Evolutionary conservation across 345 rosid genomes (phyloP), one percentile per base, ranked within the genome.

Genomic region (Sisymbrium altissimum): DNA sequence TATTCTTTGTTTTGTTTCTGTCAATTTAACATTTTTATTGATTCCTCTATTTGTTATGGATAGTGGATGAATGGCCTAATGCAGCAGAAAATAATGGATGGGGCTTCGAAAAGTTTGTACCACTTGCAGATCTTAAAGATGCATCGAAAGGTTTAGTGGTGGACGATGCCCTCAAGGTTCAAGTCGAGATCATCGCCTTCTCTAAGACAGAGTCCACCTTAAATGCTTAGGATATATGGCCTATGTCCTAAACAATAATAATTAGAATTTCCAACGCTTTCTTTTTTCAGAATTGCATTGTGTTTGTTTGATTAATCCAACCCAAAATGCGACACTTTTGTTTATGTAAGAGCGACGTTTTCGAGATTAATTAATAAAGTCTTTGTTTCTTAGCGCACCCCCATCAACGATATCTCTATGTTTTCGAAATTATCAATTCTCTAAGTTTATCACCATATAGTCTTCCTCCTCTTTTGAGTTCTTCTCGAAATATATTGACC

Each of bases 141-240:
- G 14, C 25, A 15, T 19, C 64, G 11, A 72, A 43, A 72, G 70
- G 77, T 72, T 72, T 72, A 6, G 18, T 72, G 7, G 64, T 72
- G 11, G 36, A 64, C 3, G 77, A 64, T 19, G 1, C 29, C 17
- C 17, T 72, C 29, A 9, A 41, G 25, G 44, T 72, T 32, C 56
- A 72, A 72, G 77, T 72, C 9, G 70, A 72, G 70, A 53, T 72
- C 45, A 29, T 54, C 13, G 40, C 76, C 35, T 52, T 64, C 62
- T 62, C 77, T 32, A 53, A 45, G 48, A 53, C 56, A n/a, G 17
- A 58, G 13, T 66, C 38, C 44, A 25, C 32, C n/a, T 45, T 41
- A 13, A 14, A 4, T 4, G 17, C 14, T 5, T 41, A 41, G 6
- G 6, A 41, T 14, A 13, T 41, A 3, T 9, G 7, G 1, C 13